phyloP scores from a whole-genome alignment of 2,329 filamentous ascomycete species.

The Arthrobotrys conoides region DNA sequence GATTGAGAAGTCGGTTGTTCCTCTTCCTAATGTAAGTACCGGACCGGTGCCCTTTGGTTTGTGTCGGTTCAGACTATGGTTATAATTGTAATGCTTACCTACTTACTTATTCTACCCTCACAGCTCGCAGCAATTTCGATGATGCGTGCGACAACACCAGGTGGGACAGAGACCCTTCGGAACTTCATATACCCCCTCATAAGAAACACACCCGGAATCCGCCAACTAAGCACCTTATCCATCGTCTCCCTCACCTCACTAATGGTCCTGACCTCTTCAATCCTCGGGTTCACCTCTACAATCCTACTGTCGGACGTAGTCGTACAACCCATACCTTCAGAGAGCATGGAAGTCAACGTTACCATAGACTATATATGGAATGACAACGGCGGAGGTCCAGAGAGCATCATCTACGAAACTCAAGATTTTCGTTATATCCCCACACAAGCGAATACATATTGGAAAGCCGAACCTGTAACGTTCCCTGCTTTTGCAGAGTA shows the following conservation, averaged over 20 bases:
- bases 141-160: constrained; percentile 22
- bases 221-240: constrained; percentile 13
- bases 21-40: constrained; percentile 25
- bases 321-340: constrained; percentile 28
- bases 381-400: not conserved
- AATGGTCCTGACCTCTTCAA: constrained; percentile 14
- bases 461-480: not conserved
- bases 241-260: constrained; percentile 12
- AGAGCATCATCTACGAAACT: not conserved
- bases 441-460: not conserved
- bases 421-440: not conserved
- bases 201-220: constrained; percentile 15
- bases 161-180: not conserved
- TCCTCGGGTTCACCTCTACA: constrained; percentile 26
- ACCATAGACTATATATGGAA: constrained; percentile 17
- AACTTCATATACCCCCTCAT: constrained; percentile 22
- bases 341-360: not conserved
- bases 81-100: no score
- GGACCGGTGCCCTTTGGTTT: no score
- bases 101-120: not conserved
- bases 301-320: constrained; percentile 15
- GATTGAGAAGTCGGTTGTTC: constrained; percentile 34
- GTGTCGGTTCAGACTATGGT: no score
- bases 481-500: constrained; percentile 37
- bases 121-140: constrained; percentile 29